Conservation (phyloP, 768 basidiomycete genomes). For the Amyloporia xantha region DNA sequence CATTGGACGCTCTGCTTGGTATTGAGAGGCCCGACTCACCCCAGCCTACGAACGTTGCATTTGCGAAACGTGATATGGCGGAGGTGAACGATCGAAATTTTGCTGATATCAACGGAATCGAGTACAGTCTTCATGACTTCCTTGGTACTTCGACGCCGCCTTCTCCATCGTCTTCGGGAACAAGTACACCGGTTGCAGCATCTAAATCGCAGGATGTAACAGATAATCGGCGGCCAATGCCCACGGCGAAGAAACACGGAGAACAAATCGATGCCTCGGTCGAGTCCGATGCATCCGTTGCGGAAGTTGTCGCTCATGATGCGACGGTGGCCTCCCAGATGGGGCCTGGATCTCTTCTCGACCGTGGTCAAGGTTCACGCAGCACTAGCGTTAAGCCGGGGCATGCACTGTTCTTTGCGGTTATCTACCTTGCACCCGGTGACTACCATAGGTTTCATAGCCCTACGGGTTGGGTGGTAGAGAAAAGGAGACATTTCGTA, state of each 20-base stretch:
- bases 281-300: slow-evolving; percentile 42
- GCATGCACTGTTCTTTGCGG: slow-evolving; percentile 84
- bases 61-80: slow-evolving; percentile 43
- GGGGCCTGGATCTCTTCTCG: slow-evolving; percentile 43
- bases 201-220: slow-evolving; percentile 18
- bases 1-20: slow-evolving; percentile 88
- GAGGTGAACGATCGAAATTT: slow-evolving; percentile 84
- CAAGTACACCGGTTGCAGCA: slow-evolving; percentile 24
- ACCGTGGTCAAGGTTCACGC: slow-evolving; percentile 32
- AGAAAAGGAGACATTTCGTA: slow-evolving; percentile 90
- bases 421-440: slow-evolving; percentile 96
- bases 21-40: slow-evolving; percentile 45
- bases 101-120: slow-evolving; percentile 94
- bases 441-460: slow-evolving; percentile 98
- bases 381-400: slow-evolving; percentile 57
- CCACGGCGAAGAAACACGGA: slow-evolving; percentile 50
- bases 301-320: slow-evolving; percentile 59
- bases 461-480: slow-evolving; percentile 95
- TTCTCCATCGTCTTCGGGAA: slow-evolving; percentile 36
- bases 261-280: slow-evolving; percentile 73
- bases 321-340: slow-evolving; percentile 67
- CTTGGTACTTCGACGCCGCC: slow-evolving; percentile 50
- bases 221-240: slow-evolving; percentile 11
- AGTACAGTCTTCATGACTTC: slow-evolving; percentile 88
- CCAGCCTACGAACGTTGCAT: slow-evolving; percentile 34